A percentile compares a stretch with the other conserved stretches of the same genome.
Evolutionary conservation across 257 asterid species (phyloP).

Genomic region (Solanum ahanhuiri): DNA sequence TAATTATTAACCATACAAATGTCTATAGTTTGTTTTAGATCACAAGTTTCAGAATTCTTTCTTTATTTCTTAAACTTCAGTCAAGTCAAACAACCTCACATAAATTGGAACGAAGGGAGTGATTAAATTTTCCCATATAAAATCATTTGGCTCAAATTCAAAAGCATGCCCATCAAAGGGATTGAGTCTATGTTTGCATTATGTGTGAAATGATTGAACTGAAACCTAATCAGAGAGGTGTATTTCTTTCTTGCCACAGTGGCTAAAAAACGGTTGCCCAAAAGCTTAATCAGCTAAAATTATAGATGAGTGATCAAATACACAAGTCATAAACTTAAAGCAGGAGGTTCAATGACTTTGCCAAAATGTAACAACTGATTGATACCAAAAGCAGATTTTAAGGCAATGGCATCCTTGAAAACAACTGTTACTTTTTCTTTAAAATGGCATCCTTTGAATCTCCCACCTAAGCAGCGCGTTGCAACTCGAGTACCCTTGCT

Average conservation of each 20-base stretch:
- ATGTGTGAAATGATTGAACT: neutral
- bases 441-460: neutral
- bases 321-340: neutral
- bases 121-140: too few relatives aligned
- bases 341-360: neutral
- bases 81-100: neutral
- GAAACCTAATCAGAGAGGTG: neutral
- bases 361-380: neutral
- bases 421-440: too few relatives aligned
- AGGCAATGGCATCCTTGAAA: too few relatives aligned
- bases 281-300: too few relatives aligned
- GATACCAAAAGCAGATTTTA: neutral
- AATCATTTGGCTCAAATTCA: neutral
- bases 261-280: neutral
- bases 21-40: neutral
- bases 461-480: neutral
- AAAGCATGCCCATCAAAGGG: neutral
- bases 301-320: neutral
- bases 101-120: neutral
- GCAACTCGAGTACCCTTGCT: neutral
- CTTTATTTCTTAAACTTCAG: neutral
- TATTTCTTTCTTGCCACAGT: neutral
- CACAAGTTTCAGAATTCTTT: neutral
- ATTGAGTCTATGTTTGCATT: neutral
- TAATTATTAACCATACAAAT: too few relatives aligned